Evolutionary conservation across 176 grass and related monocot species (phyloP).

Genomic region (Oryza australiensis): DNA sequence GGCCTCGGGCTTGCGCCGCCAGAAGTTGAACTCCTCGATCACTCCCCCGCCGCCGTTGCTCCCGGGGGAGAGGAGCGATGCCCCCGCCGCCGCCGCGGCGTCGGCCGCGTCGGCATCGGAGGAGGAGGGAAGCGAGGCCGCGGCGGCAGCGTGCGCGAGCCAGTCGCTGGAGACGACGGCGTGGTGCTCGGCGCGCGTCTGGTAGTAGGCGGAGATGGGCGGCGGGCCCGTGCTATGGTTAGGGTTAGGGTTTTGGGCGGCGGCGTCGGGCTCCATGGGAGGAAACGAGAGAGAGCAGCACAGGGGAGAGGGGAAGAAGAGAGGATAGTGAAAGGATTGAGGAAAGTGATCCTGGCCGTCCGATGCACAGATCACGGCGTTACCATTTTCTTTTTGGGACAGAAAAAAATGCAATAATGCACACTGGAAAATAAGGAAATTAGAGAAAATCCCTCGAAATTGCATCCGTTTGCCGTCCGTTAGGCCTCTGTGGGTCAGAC

Average conservation of each 20-base stretch:
- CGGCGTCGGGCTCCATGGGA: constrained; percentile 45
- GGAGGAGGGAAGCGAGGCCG: constrained; percentile 17
- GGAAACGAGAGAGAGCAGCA: neutral
- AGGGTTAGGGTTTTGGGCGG: constrained; percentile 51
- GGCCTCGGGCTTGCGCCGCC: constrained; percentile 89
- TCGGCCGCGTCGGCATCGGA: neutral
- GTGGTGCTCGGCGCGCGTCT: constrained; percentile 88
- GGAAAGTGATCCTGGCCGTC: constrained; percentile 1
- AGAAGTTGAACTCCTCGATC: constrained; percentile 95
- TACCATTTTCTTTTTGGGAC: too few species aligned
- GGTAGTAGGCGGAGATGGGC: constrained; percentile 93
- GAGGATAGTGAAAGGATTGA: neutral
- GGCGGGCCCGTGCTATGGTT: constrained; percentile 25
- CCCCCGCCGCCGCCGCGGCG: constrained; percentile 34
- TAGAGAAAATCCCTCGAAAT: too few species aligned
- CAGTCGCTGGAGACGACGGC: constrained; percentile 81
- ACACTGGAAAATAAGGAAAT: too few species aligned
- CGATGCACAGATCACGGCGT: neutral
- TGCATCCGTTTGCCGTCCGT: too few species aligned
- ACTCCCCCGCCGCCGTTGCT: constrained; percentile 55
- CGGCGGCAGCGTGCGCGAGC: constrained; percentile 78
- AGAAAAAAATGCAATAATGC: too few species aligned
- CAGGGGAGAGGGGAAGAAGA: neutral
- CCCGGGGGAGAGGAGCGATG: constrained; percentile 5
- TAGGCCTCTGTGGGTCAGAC: too few species aligned